A percentile compares a stretch with the other conserved stretches of the same genome.
phyloP scores from a whole-genome alignment of 805 yeast genomes.

The Maudiozyma pseudohumilis region DNA sequence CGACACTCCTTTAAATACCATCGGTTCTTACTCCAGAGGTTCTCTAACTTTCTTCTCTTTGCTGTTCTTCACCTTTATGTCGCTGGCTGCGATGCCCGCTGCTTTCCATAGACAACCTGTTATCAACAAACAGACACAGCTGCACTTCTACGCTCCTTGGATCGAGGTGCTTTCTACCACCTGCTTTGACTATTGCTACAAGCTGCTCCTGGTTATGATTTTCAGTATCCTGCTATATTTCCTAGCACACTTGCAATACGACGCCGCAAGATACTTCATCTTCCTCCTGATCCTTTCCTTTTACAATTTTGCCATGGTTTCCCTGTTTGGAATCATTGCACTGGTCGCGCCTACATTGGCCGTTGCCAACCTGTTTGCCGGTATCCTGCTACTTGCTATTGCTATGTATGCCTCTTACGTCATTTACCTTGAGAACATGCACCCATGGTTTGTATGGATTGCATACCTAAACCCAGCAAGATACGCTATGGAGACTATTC shows the following conservation, averaged over 20 bases:
- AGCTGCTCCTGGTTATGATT: conserved; percentile 33
- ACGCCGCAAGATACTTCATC: conserved; percentile 44
- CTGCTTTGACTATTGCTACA: conserved; percentile 50
- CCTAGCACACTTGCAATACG: conserved; percentile 38
- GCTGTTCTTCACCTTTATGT: conserved; percentile 46
- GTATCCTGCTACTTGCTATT: conserved; percentile 41
- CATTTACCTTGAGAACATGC: conserved; percentile 51
- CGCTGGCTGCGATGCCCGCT: conserved; percentile 45
- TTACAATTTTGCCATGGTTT: conserved; percentile 38
- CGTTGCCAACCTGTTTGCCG: conserved; percentile 53
- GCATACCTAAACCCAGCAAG: conserved; percentile 47
- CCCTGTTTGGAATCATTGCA: conserved; percentile 46
- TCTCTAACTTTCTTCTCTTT: conserved; percentile 44
- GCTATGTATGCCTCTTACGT: conserved; percentile 57
- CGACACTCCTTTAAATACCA: conserved; percentile 34
- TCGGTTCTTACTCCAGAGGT: conserved; percentile 44
- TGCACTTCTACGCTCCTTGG: conserved; percentile 56
- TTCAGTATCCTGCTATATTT: conserved; percentile 45
- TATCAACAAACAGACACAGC: conserved; percentile 53
- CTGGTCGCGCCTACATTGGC: conserved; percentile 39
- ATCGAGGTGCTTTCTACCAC: conserved; percentile 56
- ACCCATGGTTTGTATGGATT: conserved; percentile 66
- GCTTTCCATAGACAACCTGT: conserved; percentile 42
- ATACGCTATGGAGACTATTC: conserved; percentile 52
- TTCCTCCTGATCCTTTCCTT: conserved; percentile 36